Conservation (phyloP, 192 early-diverging fungal species). For the Helicostylum pulchrum region DNA sequence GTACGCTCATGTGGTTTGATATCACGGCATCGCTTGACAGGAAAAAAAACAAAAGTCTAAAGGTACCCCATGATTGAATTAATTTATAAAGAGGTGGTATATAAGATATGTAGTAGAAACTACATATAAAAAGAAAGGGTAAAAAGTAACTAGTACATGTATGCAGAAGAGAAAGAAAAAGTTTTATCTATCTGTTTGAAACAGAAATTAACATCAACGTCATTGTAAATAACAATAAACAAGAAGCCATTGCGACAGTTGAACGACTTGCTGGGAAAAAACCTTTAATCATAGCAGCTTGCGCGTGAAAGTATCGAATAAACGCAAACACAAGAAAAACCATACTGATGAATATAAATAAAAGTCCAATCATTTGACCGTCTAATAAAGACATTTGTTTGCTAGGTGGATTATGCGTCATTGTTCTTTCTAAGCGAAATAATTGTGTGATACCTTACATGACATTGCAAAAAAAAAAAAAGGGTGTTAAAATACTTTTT, state of each 20-base stretch:
- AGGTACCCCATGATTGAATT: background rate
- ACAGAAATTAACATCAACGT: constrained; percentile 35
- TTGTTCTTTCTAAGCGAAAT: constrained; percentile 25
- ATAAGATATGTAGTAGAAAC: background rate
- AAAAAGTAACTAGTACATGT: background rate
- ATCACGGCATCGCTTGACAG: background rate
- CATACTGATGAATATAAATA: constrained; percentile 63
- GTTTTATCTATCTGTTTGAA: background rate
- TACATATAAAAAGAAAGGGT: background rate
- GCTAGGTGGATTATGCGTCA: background rate
- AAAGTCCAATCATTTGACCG: constrained; percentile 50
- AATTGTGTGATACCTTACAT: constrained; percentile 40
- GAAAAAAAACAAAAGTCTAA: background rate
- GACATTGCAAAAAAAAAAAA: constrained; percentile 10
- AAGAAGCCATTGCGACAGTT: constrained; percentile 42
- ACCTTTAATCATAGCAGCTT: constrained; percentile 61
- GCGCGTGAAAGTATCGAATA: constrained; percentile 68
- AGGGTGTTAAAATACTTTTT: background rate
- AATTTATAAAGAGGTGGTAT: background rate
- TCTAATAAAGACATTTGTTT: constrained; percentile 9
- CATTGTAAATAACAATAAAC: constrained; percentile 34
- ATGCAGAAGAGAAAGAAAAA: background rate
- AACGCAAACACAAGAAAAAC: constrained; percentile 61
- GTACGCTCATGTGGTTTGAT: background rate
- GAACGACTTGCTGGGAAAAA: constrained; percentile 71